Evolutionary conservation across 306 rosid genomes (phyloP), one percentile per base, ranked within the genome.

Genomic region (Carpinus viminea): DNA sequence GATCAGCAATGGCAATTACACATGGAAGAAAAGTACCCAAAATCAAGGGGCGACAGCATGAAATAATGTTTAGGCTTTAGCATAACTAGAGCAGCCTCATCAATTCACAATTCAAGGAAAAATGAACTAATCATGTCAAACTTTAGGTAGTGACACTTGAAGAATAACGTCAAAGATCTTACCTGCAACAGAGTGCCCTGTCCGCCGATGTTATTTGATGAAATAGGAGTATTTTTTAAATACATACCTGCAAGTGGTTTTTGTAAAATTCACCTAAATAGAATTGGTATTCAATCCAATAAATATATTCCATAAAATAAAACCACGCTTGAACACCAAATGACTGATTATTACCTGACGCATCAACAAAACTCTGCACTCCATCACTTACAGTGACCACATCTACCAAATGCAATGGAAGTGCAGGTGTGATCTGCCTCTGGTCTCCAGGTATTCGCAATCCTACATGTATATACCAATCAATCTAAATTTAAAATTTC

Each of bases 341-440:
- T 57, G 52, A 82, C 80, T 75, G 73, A 83, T 81, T 74, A 72
- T 80, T 90, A 85, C 78, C 87, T 20, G 97, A 81, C 5, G 87
- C 45, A 80, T 94, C 98, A 66, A 90, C 62, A 82, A 84, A 88
- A 82, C 83, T 79, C 72, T 89, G 95, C 64, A 78, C 74, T 55
- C 84, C 84, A 78, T 94, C 96, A 76, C 87, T 89, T 31, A 74
- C 79, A 76, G 83, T 21, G 60, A 91, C 86, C 73, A 90, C 97
- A 76, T 94, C 95, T 15, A 86, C 87, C 84, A 94, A 88, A 91
- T 94, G 98, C 89, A 85, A 55, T 4, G 97, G 98, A 87, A 93
- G 97, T 8, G 95, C 76, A 73, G 90, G 87, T 38, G 96, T 82
- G 56, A 84, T 84, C 68, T 90, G 98, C 86, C 97, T 91, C 77